Evolutionary conservation across 495 filamentous ascomycete genomes (phyloP).

Genomic region (Tuber aestivum): DNA sequence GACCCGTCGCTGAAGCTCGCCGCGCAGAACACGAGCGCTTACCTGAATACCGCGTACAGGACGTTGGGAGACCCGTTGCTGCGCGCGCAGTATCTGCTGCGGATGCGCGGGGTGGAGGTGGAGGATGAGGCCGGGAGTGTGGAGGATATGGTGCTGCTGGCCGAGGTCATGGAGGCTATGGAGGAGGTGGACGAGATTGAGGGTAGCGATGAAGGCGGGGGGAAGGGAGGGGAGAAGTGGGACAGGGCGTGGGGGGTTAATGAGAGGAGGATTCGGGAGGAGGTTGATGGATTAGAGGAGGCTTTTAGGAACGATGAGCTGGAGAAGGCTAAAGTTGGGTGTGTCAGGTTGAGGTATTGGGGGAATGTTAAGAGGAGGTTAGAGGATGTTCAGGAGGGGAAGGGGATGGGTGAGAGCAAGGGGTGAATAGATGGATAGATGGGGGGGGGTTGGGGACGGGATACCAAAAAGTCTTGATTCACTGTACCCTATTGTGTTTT

Average conservation of each 20-base stretch:
- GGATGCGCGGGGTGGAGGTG: constrained; percentile 65
- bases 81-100: constrained; percentile 78
- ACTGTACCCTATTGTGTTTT: background rate
- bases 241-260: constrained; percentile 49
- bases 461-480: background rate
- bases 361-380: constrained; percentile 76
- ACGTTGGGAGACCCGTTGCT: constrained; percentile 69
- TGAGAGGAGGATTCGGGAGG: constrained; percentile 56
- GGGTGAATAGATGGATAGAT: constrained; percentile 49
- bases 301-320: constrained; percentile 64
- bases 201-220: constrained; percentile 58
- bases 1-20: constrained; percentile 48
- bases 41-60: constrained; percentile 83
- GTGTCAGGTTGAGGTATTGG: constrained; percentile 82
- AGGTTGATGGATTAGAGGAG: constrained; percentile 54
- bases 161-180: constrained; percentile 80
- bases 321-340: constrained; percentile 60
- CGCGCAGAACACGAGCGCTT: constrained; percentile 63
- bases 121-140: constrained; percentile 67
- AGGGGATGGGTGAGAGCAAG: constrained; percentile 57
- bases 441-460: constrained; percentile 46
- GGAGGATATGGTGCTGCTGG: constrained; percentile 66
- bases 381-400: constrained; percentile 65
- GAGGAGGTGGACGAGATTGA: constrained; percentile 76
- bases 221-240: constrained; percentile 46